Conservation (phyloP, 2,329 filamentous ascomycete species). For the Fusarium ramigenum region DNA sequence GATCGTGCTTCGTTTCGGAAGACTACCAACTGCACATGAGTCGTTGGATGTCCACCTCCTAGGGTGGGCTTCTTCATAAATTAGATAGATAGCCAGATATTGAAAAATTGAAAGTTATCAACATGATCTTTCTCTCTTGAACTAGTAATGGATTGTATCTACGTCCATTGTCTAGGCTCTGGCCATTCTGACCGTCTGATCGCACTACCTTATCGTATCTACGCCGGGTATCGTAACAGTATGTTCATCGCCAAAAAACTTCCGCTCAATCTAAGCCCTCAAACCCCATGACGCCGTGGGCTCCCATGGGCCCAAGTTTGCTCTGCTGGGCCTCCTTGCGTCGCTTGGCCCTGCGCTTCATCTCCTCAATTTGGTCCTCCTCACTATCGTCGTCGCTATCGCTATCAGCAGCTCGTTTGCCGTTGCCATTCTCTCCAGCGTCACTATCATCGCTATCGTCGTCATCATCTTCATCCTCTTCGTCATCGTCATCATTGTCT, state of each 20-base stretch:
- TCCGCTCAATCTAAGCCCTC: conserved; percentile 54
- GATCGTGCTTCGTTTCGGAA: conserved; percentile 31
- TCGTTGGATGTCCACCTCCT: conserved; percentile 34
- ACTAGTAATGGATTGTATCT: neutral
- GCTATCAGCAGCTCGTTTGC: conserved; percentile 59
- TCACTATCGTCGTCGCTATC: conserved; percentile 58
- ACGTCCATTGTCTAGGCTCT: neutral
- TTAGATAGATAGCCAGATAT: conserved; percentile 16
- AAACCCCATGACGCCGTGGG: conserved; percentile 62
- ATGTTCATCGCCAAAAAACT: neutral
- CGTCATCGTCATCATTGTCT: conserved; percentile 46
- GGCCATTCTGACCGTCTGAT: neutral
- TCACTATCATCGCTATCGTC: conserved; percentile 59
- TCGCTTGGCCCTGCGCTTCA: conserved; percentile 58
- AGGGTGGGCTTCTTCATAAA: conserved; percentile 30
- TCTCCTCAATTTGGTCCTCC: conserved; percentile 47
- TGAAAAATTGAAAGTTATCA: conserved; percentile 12
- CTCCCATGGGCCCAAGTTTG: conserved; percentile 60
- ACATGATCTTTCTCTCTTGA: neutral
- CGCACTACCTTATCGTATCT: neutral
- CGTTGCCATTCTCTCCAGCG: conserved; percentile 53
- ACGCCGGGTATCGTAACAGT: conserved; percentile 30
- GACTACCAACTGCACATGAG: conserved; percentile 33
- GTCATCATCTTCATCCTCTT: conserved; percentile 54
- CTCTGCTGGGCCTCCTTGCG: conserved; percentile 54